Evolutionary conservation across 2,329 filamentous ascomycete genomes (phyloP).

Genomic region (Alternaria novae-zelandiae): DNA sequence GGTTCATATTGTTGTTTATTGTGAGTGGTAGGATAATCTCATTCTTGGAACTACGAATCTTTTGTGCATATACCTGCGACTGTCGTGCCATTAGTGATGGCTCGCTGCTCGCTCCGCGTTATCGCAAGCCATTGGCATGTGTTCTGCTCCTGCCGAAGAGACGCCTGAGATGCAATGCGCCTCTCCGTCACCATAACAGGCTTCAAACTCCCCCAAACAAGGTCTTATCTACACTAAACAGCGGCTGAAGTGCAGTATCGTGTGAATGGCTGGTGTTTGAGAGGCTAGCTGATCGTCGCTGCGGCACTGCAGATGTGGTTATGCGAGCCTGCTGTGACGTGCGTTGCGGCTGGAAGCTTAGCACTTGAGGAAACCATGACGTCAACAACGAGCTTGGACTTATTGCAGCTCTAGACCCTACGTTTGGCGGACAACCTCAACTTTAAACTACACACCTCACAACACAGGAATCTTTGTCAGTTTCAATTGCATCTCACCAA

Average conservation of each 20-base stretch:
- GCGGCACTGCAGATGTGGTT: constrained; percentile 1
- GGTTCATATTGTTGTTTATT: background rate
- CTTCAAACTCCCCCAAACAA: background rate
- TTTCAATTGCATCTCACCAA: constrained; percentile 1
- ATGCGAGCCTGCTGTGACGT: constrained; percentile 9
- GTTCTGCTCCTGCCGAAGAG: background rate
- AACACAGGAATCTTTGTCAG: constrained; percentile 1
- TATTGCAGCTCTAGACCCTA: background rate
- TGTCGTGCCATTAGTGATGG: background rate
- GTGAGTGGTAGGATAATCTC: background rate
- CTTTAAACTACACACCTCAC: background rate
- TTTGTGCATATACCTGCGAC: background rate
- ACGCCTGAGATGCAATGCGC: background rate
- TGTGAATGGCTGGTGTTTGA: background rate
- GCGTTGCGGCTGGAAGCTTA: background rate
- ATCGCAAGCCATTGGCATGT: background rate
- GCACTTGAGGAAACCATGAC: constrained; percentile 7
- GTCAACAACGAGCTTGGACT: constrained; percentile 10
- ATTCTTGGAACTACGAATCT: background rate
- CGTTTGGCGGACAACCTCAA: background rate
- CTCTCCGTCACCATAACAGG: background rate
- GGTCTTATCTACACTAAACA: background rate
- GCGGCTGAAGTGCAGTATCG: background rate
- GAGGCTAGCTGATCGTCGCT: background rate
- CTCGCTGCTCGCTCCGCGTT: background rate